Evolutionary conservation across 306 rosid species (phyloP).

Genomic region (Quercus wislizeni): DNA sequence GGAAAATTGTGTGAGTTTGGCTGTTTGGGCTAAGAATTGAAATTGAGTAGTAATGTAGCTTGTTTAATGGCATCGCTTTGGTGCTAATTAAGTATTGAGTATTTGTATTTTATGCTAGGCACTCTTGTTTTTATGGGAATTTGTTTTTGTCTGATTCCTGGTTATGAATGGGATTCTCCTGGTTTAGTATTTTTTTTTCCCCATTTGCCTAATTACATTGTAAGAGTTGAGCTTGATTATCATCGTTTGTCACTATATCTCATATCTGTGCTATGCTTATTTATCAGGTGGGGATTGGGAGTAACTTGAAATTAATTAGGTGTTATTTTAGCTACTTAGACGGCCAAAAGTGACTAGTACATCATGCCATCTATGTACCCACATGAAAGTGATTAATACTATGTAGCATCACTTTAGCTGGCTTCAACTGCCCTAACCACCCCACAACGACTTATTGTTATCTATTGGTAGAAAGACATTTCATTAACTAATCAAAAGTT

Average conservation of each 20-base stretch:
- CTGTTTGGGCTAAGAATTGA: background rate
- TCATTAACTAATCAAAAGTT: too few relatives aligned
- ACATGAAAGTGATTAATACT: background rate
- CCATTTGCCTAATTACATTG: background rate
- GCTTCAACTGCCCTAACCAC: background rate
- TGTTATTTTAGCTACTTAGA: background rate
- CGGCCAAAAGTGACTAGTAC: background rate
- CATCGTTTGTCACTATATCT: background rate
- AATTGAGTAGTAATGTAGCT: background rate
- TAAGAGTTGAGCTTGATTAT: background rate
- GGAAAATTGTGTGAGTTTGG: background rate
- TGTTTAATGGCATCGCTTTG: slow-evolving; percentile 20
- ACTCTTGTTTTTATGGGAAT: background rate
- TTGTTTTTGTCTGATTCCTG: background rate
- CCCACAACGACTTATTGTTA: background rate
- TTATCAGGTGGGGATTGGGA: too few relatives aligned
- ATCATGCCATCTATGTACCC: background rate
- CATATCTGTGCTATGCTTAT: too few relatives aligned
- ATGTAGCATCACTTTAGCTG: background rate
- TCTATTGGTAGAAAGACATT: too few relatives aligned
- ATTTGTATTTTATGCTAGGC: background rate
- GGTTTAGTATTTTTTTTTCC: background rate
- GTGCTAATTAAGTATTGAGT: slow-evolving; percentile 2
- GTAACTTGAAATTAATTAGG: background rate
- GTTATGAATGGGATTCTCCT: background rate